Evolutionary conservation across 345 rosid genomes (phyloP), one percentile per base, ranked within the genome.

Genomic region (Linum lewisii): DNA sequence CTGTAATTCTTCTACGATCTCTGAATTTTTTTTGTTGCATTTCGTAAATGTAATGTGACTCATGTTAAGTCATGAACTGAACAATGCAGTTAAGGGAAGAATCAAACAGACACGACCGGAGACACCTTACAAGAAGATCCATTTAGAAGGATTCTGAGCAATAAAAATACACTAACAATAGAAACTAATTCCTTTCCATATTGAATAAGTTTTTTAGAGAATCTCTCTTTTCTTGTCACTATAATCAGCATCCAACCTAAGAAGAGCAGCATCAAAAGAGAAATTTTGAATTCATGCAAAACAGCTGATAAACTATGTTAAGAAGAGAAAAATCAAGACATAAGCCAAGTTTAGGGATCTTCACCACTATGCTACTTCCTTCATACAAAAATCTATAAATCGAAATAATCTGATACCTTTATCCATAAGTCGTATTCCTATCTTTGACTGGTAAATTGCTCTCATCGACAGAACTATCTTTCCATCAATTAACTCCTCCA

Each of bases 401-500:
- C 32, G 21, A 21, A 4, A 21, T 18, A 45, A 55, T 23, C 7
- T 11, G 34, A 5, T 80, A 88, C 98, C 98, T 79, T 75, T 75
- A 77, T 80, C 92, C 80, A 92, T 82, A 57, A 92, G 85, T 69
- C 81, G 74, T 58, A 88, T 88, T 54, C 98, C 98, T 52, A 92
- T 60, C 77, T 82, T 92, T 36, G 98, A 88, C 73, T 92, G 96
- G 74, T 92, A 92, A 53, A 92, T 79, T 60, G 98, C 87, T 79
- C 96, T 83, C 96, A 92, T 82, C 51, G 98, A 92, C 74, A 88
- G 32, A 70, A 84, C 73, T 66, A 88, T 92, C 78, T 92, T 92
- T 58, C 81, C 76, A 70, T 88, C 88, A 64, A 92, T 86, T 68
- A 88, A 61, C 75, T 92, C 98, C 74, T 92, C 98, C 73, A 88